Percentiles rank a stretch among this genome's conserved stretches.
Evolutionary conservation across 1,139 yeast species (phyloP).

Genomic region (Suhomyces terraborum): DNA sequence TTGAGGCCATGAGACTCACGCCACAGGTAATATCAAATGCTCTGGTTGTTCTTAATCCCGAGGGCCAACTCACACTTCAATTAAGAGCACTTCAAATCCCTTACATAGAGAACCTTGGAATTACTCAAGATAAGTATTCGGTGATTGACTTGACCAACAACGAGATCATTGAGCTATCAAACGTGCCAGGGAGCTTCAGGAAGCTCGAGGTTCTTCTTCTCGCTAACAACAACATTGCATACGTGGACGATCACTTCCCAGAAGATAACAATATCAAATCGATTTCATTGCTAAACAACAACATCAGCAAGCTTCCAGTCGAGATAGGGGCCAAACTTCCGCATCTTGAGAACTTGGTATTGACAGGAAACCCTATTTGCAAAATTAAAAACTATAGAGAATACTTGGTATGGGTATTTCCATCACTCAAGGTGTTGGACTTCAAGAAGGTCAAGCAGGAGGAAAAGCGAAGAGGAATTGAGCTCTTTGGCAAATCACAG

Average conservation of each 20-base stretch:
- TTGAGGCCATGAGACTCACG: slow-evolving; percentile 40
- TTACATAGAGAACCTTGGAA: slow-evolving; percentile 38
- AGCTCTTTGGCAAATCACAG: slow-evolving; percentile 45
- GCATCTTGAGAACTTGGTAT: slow-evolving; percentile 48
- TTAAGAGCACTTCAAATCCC: slow-evolving; percentile 39
- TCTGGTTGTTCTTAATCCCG: slow-evolving; percentile 39
- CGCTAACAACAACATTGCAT: slow-evolving; percentile 57
- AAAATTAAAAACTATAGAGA: slow-evolving; percentile 57
- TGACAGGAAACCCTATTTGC: slow-evolving; percentile 65
- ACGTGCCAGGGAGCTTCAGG: slow-evolving; percentile 46
- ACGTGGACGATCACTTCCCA: slow-evolving; percentile 27
- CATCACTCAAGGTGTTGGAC: slow-evolving; percentile 65
- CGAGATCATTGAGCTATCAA: slow-evolving; percentile 54
- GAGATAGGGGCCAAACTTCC: slow-evolving; percentile 24
- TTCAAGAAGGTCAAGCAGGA: slow-evolving; percentile 57
- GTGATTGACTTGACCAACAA: slow-evolving; percentile 71
- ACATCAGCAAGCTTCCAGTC: slow-evolving; percentile 40
- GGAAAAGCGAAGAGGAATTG: slow-evolving; percentile 52
- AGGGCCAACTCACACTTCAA: slow-evolving; percentile 37
- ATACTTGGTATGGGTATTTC: slow-evolving; percentile 62
- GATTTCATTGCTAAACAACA: slow-evolving; percentile 57
- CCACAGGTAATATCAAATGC: slow-evolving; percentile 35
- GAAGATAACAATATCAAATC: slow-evolving; percentile 40
- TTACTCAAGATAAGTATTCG: slow-evolving; percentile 41
- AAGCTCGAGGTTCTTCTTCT: slow-evolving; percentile 54